Percentiles rank a stretch among this genome's conserved stretches.
These are phyloP conservation scores for Didymella keratinophila DNA, from an alignment of 2,329 filamentous ascomycete genomes.

Conservation along the genomic window DNA sequence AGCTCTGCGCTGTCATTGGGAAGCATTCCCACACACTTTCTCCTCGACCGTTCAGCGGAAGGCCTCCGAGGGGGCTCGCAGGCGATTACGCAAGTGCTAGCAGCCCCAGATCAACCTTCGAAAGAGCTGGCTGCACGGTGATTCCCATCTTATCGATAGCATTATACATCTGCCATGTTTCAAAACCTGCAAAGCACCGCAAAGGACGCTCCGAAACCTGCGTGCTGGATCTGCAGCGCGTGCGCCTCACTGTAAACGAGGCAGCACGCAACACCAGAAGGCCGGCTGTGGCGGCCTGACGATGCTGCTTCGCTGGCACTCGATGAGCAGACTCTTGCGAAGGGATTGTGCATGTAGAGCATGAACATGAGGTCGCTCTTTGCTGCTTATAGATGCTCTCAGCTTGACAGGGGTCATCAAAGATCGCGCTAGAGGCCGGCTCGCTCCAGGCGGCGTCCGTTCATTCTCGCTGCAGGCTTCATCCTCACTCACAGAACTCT, in stretches of 20 bases:
- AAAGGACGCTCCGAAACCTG: slow-evolving; percentile 23
- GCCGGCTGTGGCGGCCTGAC: slow-evolving; percentile 39
- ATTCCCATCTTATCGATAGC: slow-evolving; percentile 40
- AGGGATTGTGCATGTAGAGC: slow-evolving; percentile 33
- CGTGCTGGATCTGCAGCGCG: slow-evolving; percentile 20
- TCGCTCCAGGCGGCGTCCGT: slow-evolving; percentile 28
- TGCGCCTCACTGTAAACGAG: slow-evolving; percentile 44
- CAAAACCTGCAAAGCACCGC: slow-evolving; percentile 36
- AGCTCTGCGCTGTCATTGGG: slow-evolving; percentile 37
- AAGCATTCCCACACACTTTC: slow-evolving; percentile 5
- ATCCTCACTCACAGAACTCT: slow-evolving; percentile 21
- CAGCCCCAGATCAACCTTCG: slow-evolving; percentile 11
- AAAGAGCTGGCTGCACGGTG: slow-evolving; percentile 7
- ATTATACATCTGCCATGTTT: slow-evolving; percentile 40
- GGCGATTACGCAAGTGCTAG: slow-evolving; percentile 19
- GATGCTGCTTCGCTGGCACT: slow-evolving; percentile 29
- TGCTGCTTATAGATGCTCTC: slow-evolving; percentile 35
- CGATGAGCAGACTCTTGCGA: slow-evolving; percentile 15
- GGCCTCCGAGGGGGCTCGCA: slow-evolving; percentile 4
- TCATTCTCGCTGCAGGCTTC: slow-evolving; percentile 16
- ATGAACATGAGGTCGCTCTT: slow-evolving; percentile 32
- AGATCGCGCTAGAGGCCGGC: slow-evolving; percentile 30
- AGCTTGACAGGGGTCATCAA: slow-evolving; percentile 44
- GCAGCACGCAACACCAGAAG: slow-evolving; percentile 30
- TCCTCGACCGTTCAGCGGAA: slow-evolving; percentile 2